Conservation (phyloP, 345 rosid genomes). For the Hirschfeldia incana region DNA sequence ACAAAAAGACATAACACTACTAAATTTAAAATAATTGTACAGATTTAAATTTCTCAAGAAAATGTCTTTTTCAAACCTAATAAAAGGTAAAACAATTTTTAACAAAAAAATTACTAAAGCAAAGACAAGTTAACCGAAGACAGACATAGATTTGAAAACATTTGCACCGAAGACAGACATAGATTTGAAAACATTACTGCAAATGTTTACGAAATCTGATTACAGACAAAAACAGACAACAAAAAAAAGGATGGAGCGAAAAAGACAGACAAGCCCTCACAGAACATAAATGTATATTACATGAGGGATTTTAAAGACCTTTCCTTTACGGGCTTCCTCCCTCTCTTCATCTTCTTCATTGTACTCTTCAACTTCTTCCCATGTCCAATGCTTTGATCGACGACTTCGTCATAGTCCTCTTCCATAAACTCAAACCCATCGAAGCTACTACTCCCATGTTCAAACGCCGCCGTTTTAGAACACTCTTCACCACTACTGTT, state of each 20-base stretch:
- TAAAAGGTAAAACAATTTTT: too few relatives aligned
- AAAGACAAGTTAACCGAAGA: too few relatives aligned
- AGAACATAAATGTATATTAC: conserved; percentile 38
- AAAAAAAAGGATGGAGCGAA: background rate
- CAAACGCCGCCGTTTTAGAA: conserved; percentile 23
- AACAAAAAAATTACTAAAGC: too few relatives aligned
- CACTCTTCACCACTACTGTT: conserved; percentile 32
- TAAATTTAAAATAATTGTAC: too few relatives aligned
- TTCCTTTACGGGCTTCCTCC: conserved; percentile 78
- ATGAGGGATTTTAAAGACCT: conserved; percentile 92
- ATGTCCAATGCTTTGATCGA: conserved; percentile 29
- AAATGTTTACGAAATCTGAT: background rate
- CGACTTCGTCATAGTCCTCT: conserved; percentile 44
- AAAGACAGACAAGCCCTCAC: conserved; percentile 25
- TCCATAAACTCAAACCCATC: conserved; percentile 40
- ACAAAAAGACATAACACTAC: too few relatives aligned
- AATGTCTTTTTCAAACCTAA: too few relatives aligned
- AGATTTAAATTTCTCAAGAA: too few relatives aligned
- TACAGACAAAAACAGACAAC: background rate
- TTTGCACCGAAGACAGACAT: background rate
- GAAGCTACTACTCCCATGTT: conserved; percentile 14
- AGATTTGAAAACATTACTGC: background rate
- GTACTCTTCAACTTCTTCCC: conserved; percentile 16
- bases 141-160: background rate
- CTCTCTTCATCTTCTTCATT: conserved; percentile 50